Percentiles rank a stretch among this genome's conserved stretches.
phyloP scores from a whole-genome alignment of 2,329 filamentous ascomycete genomes.

The Aphanocladium album region DNA sequence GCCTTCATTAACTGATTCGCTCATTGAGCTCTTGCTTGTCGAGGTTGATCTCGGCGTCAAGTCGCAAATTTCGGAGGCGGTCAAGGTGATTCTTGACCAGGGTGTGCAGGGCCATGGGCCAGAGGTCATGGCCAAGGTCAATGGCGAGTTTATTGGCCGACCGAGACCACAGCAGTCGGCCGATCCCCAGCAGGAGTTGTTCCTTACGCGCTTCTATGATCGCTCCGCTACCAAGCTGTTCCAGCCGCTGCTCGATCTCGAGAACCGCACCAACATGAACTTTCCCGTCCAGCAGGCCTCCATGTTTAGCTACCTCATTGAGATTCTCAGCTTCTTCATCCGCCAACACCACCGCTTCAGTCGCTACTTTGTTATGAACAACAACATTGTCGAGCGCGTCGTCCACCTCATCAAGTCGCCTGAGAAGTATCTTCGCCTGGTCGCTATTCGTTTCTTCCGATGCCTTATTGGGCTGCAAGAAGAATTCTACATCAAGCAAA shows the following conservation, averaged over 20 bases:
- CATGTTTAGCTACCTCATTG: slow-evolving; percentile 86
- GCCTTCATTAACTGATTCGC: slow-evolving; percentile 78
- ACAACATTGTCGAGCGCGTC: slow-evolving; percentile 73
- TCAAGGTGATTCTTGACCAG: slow-evolving; percentile 87
- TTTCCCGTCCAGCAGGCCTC: slow-evolving; percentile 80
- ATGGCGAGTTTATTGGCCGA: slow-evolving; percentile 64
- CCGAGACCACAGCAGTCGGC: slow-evolving; percentile 46
- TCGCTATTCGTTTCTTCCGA: slow-evolving; percentile 90
- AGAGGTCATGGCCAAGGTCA: slow-evolving; percentile 57
- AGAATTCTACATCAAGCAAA: slow-evolving; percentile 82
- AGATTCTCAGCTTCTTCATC: slow-evolving; percentile 91
- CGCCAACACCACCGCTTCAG: slow-evolving; percentile 81
- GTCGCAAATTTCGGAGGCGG: slow-evolving; percentile 88
- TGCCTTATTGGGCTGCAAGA: slow-evolving; percentile 80
- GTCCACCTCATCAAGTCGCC: slow-evolving; percentile 75
- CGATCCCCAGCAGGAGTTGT: slow-evolving; percentile 75
- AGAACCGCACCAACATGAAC: slow-evolving; percentile 61
- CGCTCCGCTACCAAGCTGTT: slow-evolving; percentile 81
- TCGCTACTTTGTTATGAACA: slow-evolving; percentile 79
- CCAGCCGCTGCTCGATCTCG: slow-evolving; percentile 76
- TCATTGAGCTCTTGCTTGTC: slow-evolving; percentile 86
- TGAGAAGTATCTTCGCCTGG: slow-evolving; percentile 89
- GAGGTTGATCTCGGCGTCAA: slow-evolving; percentile 94
- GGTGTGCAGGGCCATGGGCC: slow-evolving; percentile 41
- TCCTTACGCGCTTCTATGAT: slow-evolving; percentile 86